Evolutionary conservation across 164 flowering plant genomes (phyloP).

Genomic region (Aristolochia fimbriata): DNA sequence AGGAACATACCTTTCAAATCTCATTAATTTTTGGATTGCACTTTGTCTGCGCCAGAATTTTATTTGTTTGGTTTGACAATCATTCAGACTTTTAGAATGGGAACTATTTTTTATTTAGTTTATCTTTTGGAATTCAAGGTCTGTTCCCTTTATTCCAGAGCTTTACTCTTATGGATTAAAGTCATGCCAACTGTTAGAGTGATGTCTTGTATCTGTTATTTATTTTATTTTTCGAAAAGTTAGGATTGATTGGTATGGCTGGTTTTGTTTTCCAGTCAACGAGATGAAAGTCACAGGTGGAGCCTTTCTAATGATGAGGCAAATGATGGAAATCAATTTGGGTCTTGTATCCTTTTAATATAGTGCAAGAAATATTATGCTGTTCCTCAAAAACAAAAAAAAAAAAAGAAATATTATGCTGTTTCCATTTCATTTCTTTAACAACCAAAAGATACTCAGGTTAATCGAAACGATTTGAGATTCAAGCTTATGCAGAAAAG

Average conservation of each 20-base stretch:
- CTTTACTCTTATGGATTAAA: too few relatives aligned
- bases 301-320: slow-evolving; percentile 15
- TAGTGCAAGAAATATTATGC: slow-evolving; percentile 3
- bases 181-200: too few relatives aligned
- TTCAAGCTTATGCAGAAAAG: slow-evolving; percentile 58
- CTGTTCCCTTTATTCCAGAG: too few relatives aligned
- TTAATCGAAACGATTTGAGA: slow-evolving; percentile 54
- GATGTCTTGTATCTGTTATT: not conserved
- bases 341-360: slow-evolving; percentile 6
- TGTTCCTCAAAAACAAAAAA: too few relatives aligned
- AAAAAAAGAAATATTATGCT: slow-evolving; percentile 1
- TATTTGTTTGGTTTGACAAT: too few relatives aligned
- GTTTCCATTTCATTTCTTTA: slow-evolving; percentile 18
- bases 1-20: too few relatives aligned
- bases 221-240: not conserved
- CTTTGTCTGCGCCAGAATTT: too few relatives aligned
- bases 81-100: too few relatives aligned
- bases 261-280: slow-evolving; percentile 28
- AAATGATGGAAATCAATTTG: slow-evolving; percentile 27
- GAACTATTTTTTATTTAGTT: too few relatives aligned
- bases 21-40: too few relatives aligned
- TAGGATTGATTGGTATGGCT: not conserved
- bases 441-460: slow-evolving; percentile 26
- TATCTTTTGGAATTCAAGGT: too few relatives aligned
- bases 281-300: slow-evolving; percentile 23